Evolutionary conservation across 768 basidiomycete genomes (phyloP).

Genomic region (Mycena belliarum): DNA sequence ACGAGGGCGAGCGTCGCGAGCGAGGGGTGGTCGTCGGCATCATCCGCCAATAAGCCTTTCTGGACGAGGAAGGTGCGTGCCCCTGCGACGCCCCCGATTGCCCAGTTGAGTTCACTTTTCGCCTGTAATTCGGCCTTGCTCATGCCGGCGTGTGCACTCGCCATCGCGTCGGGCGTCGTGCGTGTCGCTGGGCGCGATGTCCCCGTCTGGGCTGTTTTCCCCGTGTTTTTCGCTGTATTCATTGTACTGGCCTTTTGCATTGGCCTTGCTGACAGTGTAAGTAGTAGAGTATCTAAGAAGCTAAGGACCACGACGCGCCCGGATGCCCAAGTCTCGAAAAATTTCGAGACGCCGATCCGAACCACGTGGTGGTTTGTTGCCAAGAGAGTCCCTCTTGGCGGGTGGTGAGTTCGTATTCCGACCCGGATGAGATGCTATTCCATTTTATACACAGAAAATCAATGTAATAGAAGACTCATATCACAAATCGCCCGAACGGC

Average conservation of each 20-base stretch:
- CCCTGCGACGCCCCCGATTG: neutral
- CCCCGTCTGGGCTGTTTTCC: neutral
- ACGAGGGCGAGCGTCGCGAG: neutral
- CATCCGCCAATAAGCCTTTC: neutral
- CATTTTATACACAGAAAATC: no score
- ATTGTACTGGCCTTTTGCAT: neutral
- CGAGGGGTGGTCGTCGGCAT: neutral
- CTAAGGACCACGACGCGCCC: neutral
- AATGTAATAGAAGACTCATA: no score
- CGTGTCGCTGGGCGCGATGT: neutral
- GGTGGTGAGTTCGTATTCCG: no score
- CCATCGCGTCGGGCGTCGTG: neutral
- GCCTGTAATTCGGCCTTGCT: neutral
- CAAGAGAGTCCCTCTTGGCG: no score
- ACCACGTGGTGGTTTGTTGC: conserved; percentile 5
- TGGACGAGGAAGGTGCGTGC: neutral
- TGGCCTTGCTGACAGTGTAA: neutral
- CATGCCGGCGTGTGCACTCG: neutral
- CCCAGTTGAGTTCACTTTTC: neutral
- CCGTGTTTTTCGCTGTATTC: neutral
- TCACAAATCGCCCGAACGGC: no score
- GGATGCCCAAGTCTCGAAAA: conserved; percentile 2
- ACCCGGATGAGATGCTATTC: no score
- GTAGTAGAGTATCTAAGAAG: neutral
- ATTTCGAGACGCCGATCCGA: neutral